A percentile compares a stretch with the other conserved stretches of the same genome.
Conservation (phyloP, 768 basidiomycete species). For the Rhodosporidiobolus odoratus region DNA sequence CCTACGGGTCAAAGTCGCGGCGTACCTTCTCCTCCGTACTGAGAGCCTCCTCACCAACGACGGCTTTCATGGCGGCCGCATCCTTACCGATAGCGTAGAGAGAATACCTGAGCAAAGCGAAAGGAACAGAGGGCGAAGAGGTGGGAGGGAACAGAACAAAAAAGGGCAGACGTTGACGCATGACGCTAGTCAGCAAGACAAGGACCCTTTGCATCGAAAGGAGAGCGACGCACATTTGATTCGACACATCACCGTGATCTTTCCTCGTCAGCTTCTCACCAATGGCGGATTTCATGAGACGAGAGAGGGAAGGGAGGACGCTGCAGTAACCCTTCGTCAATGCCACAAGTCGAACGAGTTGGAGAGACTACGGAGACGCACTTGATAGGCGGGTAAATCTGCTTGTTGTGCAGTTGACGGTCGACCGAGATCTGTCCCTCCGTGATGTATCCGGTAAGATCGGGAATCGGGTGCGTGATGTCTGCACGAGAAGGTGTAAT, state of each 20-base stretch:
- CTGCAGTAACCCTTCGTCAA: background rate
- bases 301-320: slow-evolving; percentile 94
- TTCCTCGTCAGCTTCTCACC: slow-evolving; percentile 95
- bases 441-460: slow-evolving; percentile 98
- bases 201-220: background rate
- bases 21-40: slow-evolving; percentile 79
- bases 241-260: slow-evolving; percentile 98
- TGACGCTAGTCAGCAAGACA: background rate
- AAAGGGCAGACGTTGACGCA: slow-evolving; percentile 7
- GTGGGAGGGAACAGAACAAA: slow-evolving; percentile 13
- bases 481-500: slow-evolving; percentile 53
- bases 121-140: slow-evolving; percentile 48
- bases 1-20: too few species aligned
- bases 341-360: background rate
- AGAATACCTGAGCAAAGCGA: slow-evolving; percentile 55
- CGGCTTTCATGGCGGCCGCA: slow-evolving; percentile 91
- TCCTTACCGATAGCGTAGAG: slow-evolving; percentile 97
- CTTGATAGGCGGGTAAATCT: slow-evolving; percentile 98
- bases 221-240: slow-evolving; percentile 54
- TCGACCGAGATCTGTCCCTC: slow-evolving; percentile 99
- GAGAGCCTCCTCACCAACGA: slow-evolving; percentile 96
- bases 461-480: slow-evolving; percentile 99
- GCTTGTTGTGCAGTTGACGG: slow-evolving; percentile 90
- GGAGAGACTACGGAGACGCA: background rate
- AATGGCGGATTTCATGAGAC: slow-evolving; percentile 99